Evolutionary conservation across 306 rosid genomes (phyloP), one percentile per base, ranked within the genome.

Genomic region (Dicorynia guianensis): DNA sequence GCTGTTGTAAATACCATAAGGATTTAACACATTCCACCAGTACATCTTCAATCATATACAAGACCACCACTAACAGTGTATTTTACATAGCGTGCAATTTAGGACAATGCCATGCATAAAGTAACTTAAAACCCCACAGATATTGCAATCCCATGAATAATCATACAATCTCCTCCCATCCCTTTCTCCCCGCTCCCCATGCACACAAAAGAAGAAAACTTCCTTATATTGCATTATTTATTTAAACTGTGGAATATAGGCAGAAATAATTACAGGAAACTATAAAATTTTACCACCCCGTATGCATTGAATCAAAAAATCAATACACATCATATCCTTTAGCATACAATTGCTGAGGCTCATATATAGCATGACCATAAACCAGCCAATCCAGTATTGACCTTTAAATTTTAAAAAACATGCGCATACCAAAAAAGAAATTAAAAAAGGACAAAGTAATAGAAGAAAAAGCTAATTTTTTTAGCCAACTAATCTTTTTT

Each of bases 41-140:
- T 15, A 18, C 25, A 59, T 71, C 61, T 60, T 47, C 44, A 58
- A 59, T 35, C 66, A 72, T 44, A 46, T 30, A 59, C 66, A 44
- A 58, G 30, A 36, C 20, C 11, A 6, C 12, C 30, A 42, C 7
- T 13, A 7, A 20, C 39, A 46, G 12, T 19, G 3, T 6, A 20
- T 43, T 65, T 20, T 11, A 39, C 71, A 64, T 2, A 44, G 0
- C 30, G 30, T 25, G 30, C 2, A 64, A 64, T 36, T 55, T 49
- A 43, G 54, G 19, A 7, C 55, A 1, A 43, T 5, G 17, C 69
- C 17, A 18, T 19, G 20, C 6, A 64, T 43, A 65, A 11, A 20
- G 55, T 1, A 13, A 44, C 71, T 43, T 13, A 12, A 65, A 19
- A 65, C n/a, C n/a, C 49, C 70, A 65, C 6, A 25, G 20, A 63